A percentile compares a stretch with the other conserved stretches of the same genome.
phyloP scores from a whole-genome alignment of 1,284 basidiomycete species.

The Cryptococcus sp. region DNA sequence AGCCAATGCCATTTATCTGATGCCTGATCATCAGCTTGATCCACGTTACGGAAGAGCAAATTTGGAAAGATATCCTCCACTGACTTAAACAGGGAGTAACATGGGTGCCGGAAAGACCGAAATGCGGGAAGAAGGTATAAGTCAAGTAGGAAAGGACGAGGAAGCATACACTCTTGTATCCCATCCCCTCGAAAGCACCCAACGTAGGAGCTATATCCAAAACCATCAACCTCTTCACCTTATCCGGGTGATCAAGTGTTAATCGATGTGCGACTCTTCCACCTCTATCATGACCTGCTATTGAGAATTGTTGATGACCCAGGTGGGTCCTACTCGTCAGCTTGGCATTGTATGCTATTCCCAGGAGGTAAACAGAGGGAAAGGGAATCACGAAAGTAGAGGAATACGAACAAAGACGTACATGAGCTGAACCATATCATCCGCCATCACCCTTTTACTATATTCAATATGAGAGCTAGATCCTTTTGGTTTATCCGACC shows the following conservation, averaged over 20 bases:
- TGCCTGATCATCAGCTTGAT: constrained; percentile 11
- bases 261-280: constrained; percentile 47
- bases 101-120: too few species aligned
- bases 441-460: constrained; percentile 46
- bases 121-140: too few species aligned
- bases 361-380: too few species aligned
- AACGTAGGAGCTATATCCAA: constrained; percentile 45
- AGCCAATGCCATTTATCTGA: constrained; percentile 46
- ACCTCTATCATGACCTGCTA: constrained; percentile 48
- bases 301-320: constrained; percentile 28
- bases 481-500: constrained; percentile 27
- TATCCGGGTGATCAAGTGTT: constrained; percentile 39
- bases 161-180: too few species aligned
- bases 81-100: too few species aligned
- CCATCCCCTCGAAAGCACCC: constrained; percentile 37
- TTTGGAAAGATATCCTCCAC: too few species aligned
- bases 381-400: too few species aligned
- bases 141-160: too few species aligned
- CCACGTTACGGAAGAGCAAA: too few species aligned
- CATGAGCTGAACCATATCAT: constrained; percentile 46
- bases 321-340: too few species aligned
- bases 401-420: constrained; percentile 7
- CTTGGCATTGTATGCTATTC: too few species aligned
- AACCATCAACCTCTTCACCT: constrained; percentile 37
- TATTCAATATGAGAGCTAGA: constrained; percentile 36